phyloP scores from a whole-genome alignment of 495 filamentous ascomycete species.

The Penicillium roqueforti region DNA sequence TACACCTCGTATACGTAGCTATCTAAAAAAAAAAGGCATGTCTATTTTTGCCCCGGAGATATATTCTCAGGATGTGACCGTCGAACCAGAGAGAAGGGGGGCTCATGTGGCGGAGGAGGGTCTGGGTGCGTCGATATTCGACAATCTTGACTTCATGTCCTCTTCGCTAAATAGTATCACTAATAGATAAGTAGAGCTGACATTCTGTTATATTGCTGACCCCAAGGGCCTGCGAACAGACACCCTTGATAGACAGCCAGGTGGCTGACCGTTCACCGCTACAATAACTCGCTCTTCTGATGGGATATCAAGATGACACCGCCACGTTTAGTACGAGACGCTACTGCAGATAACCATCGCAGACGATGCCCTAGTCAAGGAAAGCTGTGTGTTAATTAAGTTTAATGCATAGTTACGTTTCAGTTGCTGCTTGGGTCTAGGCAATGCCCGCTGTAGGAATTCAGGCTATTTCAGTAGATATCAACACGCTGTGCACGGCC shows the following conservation, averaged over 20 bases:
- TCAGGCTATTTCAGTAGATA: not conserved
- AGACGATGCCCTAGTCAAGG: not conserved
- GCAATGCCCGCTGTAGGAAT: not conserved
- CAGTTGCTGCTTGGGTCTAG: not conserved
- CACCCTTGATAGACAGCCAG: not conserved
- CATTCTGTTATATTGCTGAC: not conserved
- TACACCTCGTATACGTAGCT: slow-evolving; percentile 7
- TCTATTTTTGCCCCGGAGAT: not conserved
- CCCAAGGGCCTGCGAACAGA: not conserved
- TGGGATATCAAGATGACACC: slow-evolving; percentile 25
- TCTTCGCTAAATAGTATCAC: not conserved
- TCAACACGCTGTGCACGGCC: slow-evolving; percentile 10
- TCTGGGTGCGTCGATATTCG: not conserved
- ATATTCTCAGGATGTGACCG: slow-evolving; percentile 1
- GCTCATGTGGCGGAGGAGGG: not conserved
- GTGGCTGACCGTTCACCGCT: slow-evolving; percentile 23
- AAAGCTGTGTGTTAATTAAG: not conserved
- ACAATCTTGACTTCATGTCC: not conserved
- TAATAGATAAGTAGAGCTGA: not conserved
- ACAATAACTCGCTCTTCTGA: slow-evolving; percentile 8
- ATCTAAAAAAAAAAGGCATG: slow-evolving; percentile 1
- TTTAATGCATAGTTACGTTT: slow-evolving; percentile 8
- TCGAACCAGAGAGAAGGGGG: slow-evolving; percentile 8
- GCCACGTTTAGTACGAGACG: slow-evolving; percentile 23
- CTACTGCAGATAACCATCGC: slow-evolving; percentile 25